Conservation (phyloP, 78 protist genomes). For the Dictyostelium capitatum region DNA sequence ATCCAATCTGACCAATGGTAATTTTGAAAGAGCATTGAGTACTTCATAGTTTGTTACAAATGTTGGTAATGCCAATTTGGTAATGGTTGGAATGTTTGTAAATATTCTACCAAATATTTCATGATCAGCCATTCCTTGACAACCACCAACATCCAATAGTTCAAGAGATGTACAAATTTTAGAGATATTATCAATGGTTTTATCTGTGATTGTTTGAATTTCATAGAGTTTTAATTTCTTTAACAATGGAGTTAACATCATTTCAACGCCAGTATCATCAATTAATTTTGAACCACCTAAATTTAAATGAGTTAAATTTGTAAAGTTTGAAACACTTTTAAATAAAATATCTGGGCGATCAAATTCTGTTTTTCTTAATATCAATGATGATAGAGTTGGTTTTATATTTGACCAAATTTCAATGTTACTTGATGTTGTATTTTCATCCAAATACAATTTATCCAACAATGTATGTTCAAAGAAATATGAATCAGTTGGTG, state of each 20-base stretch:
- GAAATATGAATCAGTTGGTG: background rate
- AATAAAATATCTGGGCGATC: background rate
- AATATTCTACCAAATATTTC: background rate
- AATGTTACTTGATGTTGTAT: background rate
- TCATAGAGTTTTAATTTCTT: conserved; percentile 13
- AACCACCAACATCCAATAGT: conserved; percentile 34
- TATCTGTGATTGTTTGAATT: conserved; percentile 1
- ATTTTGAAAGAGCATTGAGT: background rate
- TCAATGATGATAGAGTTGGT: background rate
- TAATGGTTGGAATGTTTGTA: background rate
- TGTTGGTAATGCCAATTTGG: conserved; percentile 29
- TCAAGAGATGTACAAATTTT: background rate
- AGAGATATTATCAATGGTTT: background rate
- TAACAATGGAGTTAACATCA: background rate
- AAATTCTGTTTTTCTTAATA: conserved; percentile 4
- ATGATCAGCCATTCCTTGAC: background rate
- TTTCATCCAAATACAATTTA: background rate
- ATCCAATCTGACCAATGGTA: background rate
- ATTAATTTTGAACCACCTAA: background rate
- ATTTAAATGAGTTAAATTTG: conserved; percentile 20
- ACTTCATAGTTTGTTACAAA: background rate
- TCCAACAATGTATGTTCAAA: background rate
- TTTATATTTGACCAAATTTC: background rate
- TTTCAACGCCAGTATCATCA: background rate
- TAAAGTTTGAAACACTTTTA: background rate